These are phyloP conservation scores for Fusarium musae DNA, from an alignment of 2,329 filamentous ascomycete genomes.

Conservation along the genomic window DNA sequence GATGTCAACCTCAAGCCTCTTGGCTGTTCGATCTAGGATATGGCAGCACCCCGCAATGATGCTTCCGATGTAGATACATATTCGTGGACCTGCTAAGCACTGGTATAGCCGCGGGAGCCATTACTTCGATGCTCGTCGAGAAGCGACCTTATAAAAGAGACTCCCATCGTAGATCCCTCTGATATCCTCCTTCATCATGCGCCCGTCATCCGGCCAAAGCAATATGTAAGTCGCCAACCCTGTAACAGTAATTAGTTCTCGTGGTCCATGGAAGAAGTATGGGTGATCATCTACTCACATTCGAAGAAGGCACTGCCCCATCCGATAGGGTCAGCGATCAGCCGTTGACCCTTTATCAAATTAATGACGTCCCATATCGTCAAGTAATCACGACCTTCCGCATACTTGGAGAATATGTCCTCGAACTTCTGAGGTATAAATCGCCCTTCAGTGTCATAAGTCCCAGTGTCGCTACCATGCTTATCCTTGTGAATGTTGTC, in stretches of 20 bases:
- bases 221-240: background rate
- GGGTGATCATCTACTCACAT: rapidly evolving
- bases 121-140: background rate
- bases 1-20: background rate
- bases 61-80: no score
- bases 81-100: rapidly evolving
- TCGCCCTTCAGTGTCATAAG: rapidly evolving
- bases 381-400: background rate
- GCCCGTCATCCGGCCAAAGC: background rate
- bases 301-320: background rate
- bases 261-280: rapidly evolving
- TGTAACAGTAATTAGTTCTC: rapidly evolving
- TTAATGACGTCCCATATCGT: background rate
- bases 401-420: background rate
- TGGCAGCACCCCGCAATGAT: no score
- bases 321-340: background rate
- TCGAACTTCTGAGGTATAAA: background rate
- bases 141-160: background rate
- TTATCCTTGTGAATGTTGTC: background rate
- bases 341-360: rapidly evolving
- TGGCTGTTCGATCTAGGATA: background rate
- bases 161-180: background rate
- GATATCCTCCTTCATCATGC: background rate
- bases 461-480: background rate
- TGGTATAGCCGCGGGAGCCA: rapidly evolving